Percentiles rank a stretch among this genome's conserved stretches.
phyloP scores from a whole-genome alignment of 495 filamentous ascomycete genomes.

The Aspergillus bridgeri region DNA sequence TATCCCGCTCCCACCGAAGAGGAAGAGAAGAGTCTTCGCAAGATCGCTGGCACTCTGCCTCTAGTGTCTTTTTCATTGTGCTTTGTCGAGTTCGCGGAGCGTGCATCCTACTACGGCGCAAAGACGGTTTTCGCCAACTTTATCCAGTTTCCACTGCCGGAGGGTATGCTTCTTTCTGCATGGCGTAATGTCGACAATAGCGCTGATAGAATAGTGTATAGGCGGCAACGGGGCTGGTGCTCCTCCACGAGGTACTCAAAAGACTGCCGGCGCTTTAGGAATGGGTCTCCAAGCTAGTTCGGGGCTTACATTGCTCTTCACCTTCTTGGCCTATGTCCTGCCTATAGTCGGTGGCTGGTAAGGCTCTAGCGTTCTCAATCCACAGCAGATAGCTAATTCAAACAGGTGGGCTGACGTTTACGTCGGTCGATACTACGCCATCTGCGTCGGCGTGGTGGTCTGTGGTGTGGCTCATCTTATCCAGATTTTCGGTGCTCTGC shows the following conservation, averaged over 20 bases:
- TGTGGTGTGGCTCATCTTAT: slow-evolving; percentile 65
- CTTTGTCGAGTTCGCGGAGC: slow-evolving; percentile 56
- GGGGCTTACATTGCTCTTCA: slow-evolving; percentile 58
- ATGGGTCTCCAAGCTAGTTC: slow-evolving; percentile 57
- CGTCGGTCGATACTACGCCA: slow-evolving; percentile 50
- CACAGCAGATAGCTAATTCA: background rate
- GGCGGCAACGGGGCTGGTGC: slow-evolving; percentile 63
- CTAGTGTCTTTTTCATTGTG: slow-evolving; percentile 50
- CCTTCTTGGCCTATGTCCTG: slow-evolving; percentile 56
- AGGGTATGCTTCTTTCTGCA: slow-evolving; percentile 17
- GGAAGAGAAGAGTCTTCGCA: slow-evolving; percentile 52
- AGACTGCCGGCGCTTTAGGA: slow-evolving; percentile 56
- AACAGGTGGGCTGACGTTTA: slow-evolving; percentile 49
- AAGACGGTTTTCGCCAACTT: slow-evolving; percentile 59
- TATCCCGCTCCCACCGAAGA: slow-evolving; percentile 55
- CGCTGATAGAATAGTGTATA: background rate
- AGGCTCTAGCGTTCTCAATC: background rate
- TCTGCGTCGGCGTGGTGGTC: slow-evolving; percentile 59
- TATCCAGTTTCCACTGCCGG: slow-evolving; percentile 50
- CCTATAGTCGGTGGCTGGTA: slow-evolving; percentile 57
- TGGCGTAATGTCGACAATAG: background rate
- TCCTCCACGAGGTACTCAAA: slow-evolving; percentile 49
- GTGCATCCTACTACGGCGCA: slow-evolving; percentile 56
- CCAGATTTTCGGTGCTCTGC: slow-evolving; percentile 58
- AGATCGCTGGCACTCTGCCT: slow-evolving; percentile 52